Conservation (phyloP, 495 filamentous ascomycete species). For the Talaromyces trachyspermus region DNA sequence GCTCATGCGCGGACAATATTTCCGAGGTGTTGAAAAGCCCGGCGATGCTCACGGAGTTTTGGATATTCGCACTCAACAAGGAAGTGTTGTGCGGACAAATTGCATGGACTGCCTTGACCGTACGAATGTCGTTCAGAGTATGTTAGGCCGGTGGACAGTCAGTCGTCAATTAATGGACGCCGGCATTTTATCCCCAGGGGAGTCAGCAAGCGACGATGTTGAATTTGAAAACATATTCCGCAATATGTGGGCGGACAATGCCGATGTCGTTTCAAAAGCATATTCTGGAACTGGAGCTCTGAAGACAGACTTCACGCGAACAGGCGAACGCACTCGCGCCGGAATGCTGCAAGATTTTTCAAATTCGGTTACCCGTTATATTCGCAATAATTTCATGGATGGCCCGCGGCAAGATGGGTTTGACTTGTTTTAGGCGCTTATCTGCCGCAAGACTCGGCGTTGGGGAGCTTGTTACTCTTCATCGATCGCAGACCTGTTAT, state of each 20-base stretch:
- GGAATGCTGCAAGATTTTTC: conserved; percentile 75
- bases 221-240: conserved; percentile 84
- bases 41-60: conserved; percentile 59
- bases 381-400: conserved; percentile 86
- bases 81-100: conserved; percentile 86
- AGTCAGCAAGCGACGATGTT: conserved; percentile 60
- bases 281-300: conserved; percentile 94
- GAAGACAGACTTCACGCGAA: conserved; percentile 93
- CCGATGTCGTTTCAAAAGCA: conserved; percentile 82
- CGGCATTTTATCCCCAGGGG: conserved; percentile 62
- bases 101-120: conserved; percentile 99
- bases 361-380: conserved; percentile 77
- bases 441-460: conserved; percentile 56
- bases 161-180: conserved; percentile 79
- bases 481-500: conserved; percentile 78
- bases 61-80: conserved; percentile 72
- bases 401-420: conserved; percentile 91
- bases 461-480: conserved; percentile 63
- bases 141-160: conserved; percentile 83
- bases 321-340: conserved; percentile 73
- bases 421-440: conserved; percentile 87
- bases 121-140: conserved; percentile 94
- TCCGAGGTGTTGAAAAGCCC: conserved; percentile 82
- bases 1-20: conserved; percentile 74
- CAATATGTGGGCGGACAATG: conserved; percentile 97